These are phyloP conservation scores for Trifolium subterraneum DNA, from an alignment of 306 rosid species.

Conservation along the genomic window DNA sequence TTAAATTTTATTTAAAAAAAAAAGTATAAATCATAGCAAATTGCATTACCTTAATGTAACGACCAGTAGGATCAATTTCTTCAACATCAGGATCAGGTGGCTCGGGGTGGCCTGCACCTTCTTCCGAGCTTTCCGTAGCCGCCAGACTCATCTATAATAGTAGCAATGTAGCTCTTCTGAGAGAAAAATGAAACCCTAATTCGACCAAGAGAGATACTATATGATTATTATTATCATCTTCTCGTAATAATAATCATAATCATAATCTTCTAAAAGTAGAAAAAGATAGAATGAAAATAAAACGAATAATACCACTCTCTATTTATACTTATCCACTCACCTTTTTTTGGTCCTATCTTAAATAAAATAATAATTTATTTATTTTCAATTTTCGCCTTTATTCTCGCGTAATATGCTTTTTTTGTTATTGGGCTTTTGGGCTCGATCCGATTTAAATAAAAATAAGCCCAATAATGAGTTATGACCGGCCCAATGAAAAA, in stretches of 20 bases:
- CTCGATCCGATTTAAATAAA: neutral
- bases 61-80: constrained; percentile 61
- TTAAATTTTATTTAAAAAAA: neutral
- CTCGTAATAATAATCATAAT: neutral
- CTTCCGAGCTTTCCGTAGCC: constrained; percentile 42
- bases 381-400: neutral
- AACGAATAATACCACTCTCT: neutral
- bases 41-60: constrained; percentile 56
- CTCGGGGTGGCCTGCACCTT: constrained; percentile 41
- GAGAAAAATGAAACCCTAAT: constrained; percentile 24
- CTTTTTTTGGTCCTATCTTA: too few relatives aligned
- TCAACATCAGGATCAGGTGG: constrained; percentile 64
- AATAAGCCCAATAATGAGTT: neutral
- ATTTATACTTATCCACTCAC: constrained; percentile 32
- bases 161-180: neutral
- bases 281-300: neutral
- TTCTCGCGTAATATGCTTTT: neutral
- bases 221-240: neutral
- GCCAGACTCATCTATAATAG: constrained; percentile 40
- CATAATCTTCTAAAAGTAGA: neutral
- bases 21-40: constrained; percentile 5
- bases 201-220: neutral
- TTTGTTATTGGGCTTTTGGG: neutral
- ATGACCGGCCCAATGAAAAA: constrained; percentile 14
- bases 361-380: too few relatives aligned